Evolutionary conservation across 2,329 filamentous ascomycete genomes (phyloP).

Genomic region (Tolypocladium tropicale): DNA sequence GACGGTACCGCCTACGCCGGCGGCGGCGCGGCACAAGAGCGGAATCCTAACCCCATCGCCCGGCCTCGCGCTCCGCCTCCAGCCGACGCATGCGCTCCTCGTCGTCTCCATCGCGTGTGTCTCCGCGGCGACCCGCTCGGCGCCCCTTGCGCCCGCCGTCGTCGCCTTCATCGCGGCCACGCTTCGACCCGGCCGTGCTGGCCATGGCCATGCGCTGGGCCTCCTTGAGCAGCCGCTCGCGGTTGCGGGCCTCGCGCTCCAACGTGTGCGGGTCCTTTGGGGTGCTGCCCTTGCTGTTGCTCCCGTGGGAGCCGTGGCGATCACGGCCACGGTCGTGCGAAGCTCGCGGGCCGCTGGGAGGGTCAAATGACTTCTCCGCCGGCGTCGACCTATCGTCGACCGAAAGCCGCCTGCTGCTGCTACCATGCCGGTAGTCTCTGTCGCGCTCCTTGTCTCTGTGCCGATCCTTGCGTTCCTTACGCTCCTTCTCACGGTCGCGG

Average conservation of each 20-base stretch:
- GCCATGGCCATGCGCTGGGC: constrained; percentile 52
- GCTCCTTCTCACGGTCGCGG: constrained; percentile 24
- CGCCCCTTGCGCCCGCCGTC: constrained; percentile 25
- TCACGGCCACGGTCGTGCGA: constrained; percentile 26
- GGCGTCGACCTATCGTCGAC: constrained; percentile 14
- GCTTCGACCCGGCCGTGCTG: constrained; percentile 36
- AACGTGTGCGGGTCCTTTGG: constrained; percentile 53
- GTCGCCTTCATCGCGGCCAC: constrained; percentile 36
- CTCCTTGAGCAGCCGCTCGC: constrained; percentile 58
- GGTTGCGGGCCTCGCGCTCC: constrained; percentile 56
- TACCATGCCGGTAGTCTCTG: constrained; percentile 18
- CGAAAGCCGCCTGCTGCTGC: constrained; percentile 22
- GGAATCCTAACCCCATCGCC: constrained; percentile 31
- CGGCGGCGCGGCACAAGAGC: not conserved
- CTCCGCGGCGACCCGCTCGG: constrained; percentile 36
- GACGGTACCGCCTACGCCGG: not conserved
- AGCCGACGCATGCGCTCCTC: constrained; percentile 42
- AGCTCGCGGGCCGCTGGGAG: constrained; percentile 28
- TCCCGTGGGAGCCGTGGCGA: constrained; percentile 25
- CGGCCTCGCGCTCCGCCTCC: constrained; percentile 49
- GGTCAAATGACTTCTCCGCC: constrained; percentile 29
- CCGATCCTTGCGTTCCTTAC: constrained; percentile 21
- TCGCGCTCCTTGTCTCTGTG: constrained; percentile 24
- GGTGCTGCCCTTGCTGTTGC: constrained; percentile 7
- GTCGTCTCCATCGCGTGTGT: constrained; percentile 35